Conservation (phyloP, 2,329 filamentous ascomycete species). For the Hymenoscyphus infarciens region DNA sequence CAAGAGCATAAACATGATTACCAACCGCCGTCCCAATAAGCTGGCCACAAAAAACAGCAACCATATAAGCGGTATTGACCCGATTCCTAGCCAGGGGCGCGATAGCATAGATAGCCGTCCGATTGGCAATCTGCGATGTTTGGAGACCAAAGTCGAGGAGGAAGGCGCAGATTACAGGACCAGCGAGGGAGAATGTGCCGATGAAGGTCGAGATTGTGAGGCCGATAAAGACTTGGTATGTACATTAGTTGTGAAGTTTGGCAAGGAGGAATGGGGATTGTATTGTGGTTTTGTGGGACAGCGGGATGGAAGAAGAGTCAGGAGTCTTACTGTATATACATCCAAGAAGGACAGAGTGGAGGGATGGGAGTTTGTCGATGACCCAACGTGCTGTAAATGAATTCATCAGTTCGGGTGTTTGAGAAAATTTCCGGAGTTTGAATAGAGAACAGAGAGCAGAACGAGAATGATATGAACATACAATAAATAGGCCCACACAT, state of each 20-base stretch:
- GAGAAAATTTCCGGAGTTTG: not conserved
- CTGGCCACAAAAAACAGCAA: constrained; percentile 71
- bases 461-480: not conserved
- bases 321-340: constrained; percentile 40
- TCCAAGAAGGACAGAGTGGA: constrained; percentile 64
- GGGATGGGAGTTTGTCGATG: constrained; percentile 66
- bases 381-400: constrained; percentile 48
- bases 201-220: constrained; percentile 66
- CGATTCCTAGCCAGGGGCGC: constrained; percentile 69
- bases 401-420: not conserved
- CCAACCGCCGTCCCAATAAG: constrained; percentile 63
- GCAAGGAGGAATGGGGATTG: too few relatives aligned
- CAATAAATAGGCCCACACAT: constrained; percentile 64
- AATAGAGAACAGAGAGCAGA: not conserved
- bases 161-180: constrained; percentile 69
- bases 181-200: constrained; percentile 62
- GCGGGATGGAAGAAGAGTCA: not conserved
- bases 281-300: not conserved
- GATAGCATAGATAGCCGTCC: constrained; percentile 66
- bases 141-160: constrained; percentile 70
- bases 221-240: constrained; percentile 49
- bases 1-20: constrained; percentile 51
- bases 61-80: constrained; percentile 81
- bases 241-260: too few relatives aligned
- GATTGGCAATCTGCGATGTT: constrained; percentile 70